Evolutionary conservation across 1,284 basidiomycete species (phyloP).

Genomic region (Coriolopsis trogii): DNA sequence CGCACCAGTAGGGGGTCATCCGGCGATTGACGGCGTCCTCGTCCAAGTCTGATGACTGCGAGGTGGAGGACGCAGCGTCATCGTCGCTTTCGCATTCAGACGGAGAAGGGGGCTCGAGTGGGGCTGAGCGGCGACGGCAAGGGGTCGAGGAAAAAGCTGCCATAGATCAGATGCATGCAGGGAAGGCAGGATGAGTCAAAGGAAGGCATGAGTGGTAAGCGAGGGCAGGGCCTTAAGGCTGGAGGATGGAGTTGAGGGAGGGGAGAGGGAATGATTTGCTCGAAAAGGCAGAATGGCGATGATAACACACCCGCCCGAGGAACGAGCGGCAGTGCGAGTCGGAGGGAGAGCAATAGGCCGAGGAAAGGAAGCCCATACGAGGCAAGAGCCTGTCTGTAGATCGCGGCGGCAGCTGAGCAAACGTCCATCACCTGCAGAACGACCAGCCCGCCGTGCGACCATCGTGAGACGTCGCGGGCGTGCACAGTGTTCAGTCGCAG

Average conservation of each 20-base stretch:
- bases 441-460: conserved; percentile 20
- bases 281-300: conserved; percentile 10
- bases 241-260: conserved; percentile 6
- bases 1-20: conserved; percentile 60
- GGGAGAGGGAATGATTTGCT: conserved; percentile 16
- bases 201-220: no score
- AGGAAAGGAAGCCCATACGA: conserved; percentile 7
- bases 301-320: conserved; percentile 5
- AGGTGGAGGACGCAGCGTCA: conserved; percentile 40
- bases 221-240: conserved; percentile 11
- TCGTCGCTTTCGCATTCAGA: conserved; percentile 33
- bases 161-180: conserved; percentile 13
- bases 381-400: not conserved
- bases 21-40: conserved; percentile 66
- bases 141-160: conserved; percentile 9
- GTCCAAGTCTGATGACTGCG: conserved; percentile 54
- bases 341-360: conserved; percentile 8
- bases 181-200: not conserved
- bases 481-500: conserved; percentile 2
- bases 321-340: conserved; percentile 5
- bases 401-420: conserved; percentile 3
- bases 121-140: conserved; percentile 7
- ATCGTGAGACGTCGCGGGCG: conserved; percentile 13
- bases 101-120: not conserved
- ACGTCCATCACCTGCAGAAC: conserved; percentile 8